Evolutionary conservation across 2,329 filamentous ascomycete genomes (phyloP).

Genomic region (Arthrobotrys megalospora): DNA sequence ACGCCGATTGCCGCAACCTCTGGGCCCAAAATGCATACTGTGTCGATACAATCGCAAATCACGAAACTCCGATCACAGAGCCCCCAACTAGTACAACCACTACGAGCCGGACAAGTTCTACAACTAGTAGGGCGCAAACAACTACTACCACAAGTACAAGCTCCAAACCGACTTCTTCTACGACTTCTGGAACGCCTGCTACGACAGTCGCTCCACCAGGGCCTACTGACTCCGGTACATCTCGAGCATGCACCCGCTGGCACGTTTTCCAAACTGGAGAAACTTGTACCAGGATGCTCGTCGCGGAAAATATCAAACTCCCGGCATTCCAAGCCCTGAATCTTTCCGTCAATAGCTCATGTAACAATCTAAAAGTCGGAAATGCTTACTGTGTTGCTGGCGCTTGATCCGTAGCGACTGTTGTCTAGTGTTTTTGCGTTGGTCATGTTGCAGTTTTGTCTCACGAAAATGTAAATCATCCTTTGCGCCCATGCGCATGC

Average conservation of each 20-base stretch:
- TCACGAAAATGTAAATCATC: not conserved
- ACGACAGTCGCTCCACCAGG: conserved; percentile 22
- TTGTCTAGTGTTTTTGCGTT: not conserved
- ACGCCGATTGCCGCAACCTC: conserved; percentile 27
- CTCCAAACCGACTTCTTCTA: conserved; percentile 8
- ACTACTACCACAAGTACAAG: conserved; percentile 11
- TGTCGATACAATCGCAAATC: conserved; percentile 17
- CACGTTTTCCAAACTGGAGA: conserved; percentile 29
- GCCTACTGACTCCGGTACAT: conserved; percentile 13
- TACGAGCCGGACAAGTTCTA: not conserved
- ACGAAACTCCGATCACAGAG: conserved; percentile 8
- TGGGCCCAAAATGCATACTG: conserved; percentile 31
- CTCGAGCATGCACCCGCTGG: conserved; percentile 6
- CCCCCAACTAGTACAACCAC: not conserved
- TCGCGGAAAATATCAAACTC: conserved; percentile 19
- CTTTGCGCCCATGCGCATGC: too few species aligned
- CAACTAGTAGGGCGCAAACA: not conserved
- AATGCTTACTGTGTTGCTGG: conserved; percentile 27
- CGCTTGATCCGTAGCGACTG: not conserved
- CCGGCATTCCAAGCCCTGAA: conserved; percentile 19
- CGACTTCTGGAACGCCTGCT: not conserved
- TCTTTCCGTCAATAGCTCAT: conserved; percentile 14
- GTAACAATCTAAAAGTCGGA: conserved; percentile 23
- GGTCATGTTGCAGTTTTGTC: not conserved
- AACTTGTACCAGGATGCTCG: conserved; percentile 33